phyloP scores from a whole-genome alignment of 345 rosid genomes.

The Fremontodendron californicum region DNA sequence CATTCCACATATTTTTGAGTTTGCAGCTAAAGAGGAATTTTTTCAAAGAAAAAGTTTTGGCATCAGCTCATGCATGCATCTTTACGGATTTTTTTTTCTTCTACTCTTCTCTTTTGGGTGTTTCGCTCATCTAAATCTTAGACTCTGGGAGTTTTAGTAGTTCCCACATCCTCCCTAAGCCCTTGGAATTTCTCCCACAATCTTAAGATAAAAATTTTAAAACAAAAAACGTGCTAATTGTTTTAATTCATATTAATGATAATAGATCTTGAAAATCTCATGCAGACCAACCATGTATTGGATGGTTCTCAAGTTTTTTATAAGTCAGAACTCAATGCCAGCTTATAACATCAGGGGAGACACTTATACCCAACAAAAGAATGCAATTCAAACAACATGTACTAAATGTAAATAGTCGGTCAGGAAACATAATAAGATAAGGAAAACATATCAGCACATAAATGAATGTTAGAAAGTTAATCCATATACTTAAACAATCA shows the following conservation, averaged over 20 bases:
- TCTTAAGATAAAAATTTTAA: background rate
- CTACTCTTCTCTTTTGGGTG: background rate
- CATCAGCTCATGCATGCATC: background rate
- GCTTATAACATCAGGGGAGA: background rate
- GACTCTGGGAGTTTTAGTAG: background rate
- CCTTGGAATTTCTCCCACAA: background rate
- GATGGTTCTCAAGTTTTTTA: background rate
- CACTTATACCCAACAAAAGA: background rate
- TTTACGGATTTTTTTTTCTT: background rate
- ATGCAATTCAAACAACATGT: background rate
- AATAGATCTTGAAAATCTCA: background rate
- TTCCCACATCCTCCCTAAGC: background rate
- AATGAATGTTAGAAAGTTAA: background rate
- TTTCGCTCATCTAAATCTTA: background rate
- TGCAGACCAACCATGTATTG: background rate
- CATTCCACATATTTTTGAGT: background rate
- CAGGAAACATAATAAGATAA: background rate
- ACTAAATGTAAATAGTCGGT: background rate
- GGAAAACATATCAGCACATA: background rate
- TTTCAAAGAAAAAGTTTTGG: background rate
- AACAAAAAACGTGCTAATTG: background rate
- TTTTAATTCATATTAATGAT: background rate
- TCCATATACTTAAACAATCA: background rate
- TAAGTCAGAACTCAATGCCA: background rate
- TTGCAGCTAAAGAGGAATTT: background rate